These are phyloP conservation scores for Carex parvula DNA, from an alignment of 176 grass and related monocot genomes.

Conservation along the genomic window DNA sequence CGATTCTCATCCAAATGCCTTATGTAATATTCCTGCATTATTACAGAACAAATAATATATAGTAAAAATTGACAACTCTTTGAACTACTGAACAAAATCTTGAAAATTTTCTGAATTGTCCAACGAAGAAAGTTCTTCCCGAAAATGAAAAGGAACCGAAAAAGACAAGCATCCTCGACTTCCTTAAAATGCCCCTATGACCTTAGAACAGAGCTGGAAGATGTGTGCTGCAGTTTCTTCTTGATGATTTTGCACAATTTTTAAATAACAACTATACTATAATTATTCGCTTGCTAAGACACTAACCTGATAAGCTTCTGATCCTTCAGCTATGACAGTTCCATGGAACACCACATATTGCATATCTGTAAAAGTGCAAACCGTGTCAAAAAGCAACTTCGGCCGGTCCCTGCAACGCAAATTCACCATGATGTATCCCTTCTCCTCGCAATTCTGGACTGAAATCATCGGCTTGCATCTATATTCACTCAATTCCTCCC, in stretches of 20 bases:
- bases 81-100: neutral
- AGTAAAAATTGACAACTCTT: neutral
- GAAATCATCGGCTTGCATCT: neutral
- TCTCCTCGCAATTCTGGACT: slow-evolving; percentile 48
- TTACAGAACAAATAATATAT: neutral
- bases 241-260: neutral
- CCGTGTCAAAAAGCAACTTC: slow-evolving; percentile 60
- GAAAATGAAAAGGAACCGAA: neutral
- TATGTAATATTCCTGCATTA: slow-evolving; percentile 63
- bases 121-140: neutral
- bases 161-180: neutral
- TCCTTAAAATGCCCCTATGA: neutral
- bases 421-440: slow-evolving; percentile 53
- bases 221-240: neutral
- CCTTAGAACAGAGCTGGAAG: neutral
- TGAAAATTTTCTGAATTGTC: neutral
- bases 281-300: neutral
- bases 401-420: slow-evolving; percentile 45
- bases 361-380: slow-evolving; percentile 55
- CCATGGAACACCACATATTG: slow-evolving; percentile 70
- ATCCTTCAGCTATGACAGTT: slow-evolving; percentile 43
- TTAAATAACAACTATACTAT: neutral
- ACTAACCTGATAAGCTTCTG: slow-evolving; percentile 57
- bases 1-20: slow-evolving; percentile 55
- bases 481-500: neutral